A percentile compares a stretch with the other conserved stretches of the same genome.
Conservation (phyloP, 768 basidiomycete species). For the Boletus rubroflammeus region DNA sequence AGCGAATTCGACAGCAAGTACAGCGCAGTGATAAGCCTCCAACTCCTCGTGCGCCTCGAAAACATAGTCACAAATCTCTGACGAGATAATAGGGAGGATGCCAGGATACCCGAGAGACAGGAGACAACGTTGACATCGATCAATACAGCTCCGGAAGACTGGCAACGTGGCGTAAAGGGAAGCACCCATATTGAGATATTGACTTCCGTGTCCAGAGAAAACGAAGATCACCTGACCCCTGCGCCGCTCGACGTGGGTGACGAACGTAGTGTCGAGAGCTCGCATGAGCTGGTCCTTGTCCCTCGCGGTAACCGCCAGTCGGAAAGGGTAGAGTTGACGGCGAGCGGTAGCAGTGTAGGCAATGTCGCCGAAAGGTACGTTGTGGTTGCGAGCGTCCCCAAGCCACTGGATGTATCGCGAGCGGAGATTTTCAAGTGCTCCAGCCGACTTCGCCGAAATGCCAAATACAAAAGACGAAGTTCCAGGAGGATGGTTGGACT, state of each 20-base stretch:
- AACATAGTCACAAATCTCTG: constrained; percentile 21
- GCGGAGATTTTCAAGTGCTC: constrained; percentile 47
- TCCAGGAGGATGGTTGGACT: neutral
- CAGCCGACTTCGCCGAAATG: constrained; percentile 55
- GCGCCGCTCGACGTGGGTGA: constrained; percentile 29
- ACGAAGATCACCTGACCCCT: constrained; percentile 52
- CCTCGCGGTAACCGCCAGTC: constrained; percentile 47
- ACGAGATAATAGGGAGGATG: constrained; percentile 42
- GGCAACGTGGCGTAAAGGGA: constrained; percentile 48
- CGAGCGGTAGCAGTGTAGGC: constrained; percentile 70
- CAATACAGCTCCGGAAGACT: constrained; percentile 49
- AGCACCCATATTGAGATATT: constrained; percentile 62
- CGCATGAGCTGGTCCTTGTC: constrained; percentile 44
- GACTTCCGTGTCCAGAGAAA: constrained; percentile 72
- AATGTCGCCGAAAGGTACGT: constrained; percentile 43
- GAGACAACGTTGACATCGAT: constrained; percentile 56
- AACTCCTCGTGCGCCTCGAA: constrained; percentile 35
- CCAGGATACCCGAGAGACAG: constrained; percentile 47
- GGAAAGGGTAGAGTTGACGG: constrained; percentile 50
- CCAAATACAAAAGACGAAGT: constrained; percentile 45
- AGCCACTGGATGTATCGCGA: constrained; percentile 48
- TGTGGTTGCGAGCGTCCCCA: constrained; percentile 21
- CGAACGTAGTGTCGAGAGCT: constrained; percentile 37
- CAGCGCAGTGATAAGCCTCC: constrained; percentile 49
- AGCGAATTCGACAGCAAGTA: constrained; percentile 62